phyloP scores from a whole-genome alignment of 2,329 filamentous ascomycete species.

The Epichloe coenophiala region DNA sequence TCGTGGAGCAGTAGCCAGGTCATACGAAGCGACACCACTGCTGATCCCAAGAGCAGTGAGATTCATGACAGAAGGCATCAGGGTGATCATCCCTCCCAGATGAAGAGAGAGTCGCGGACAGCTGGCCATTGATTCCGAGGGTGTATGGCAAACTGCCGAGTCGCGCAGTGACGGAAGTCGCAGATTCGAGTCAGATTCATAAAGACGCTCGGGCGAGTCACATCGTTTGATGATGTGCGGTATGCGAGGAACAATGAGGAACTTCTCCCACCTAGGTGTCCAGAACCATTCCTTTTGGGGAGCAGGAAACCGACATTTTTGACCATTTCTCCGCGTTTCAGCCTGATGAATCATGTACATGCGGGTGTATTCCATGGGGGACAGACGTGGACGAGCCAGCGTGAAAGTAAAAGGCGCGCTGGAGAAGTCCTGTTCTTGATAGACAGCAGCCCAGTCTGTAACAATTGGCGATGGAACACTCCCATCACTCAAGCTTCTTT shows the following conservation, averaged over 20 bases:
- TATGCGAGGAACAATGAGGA: constrained; percentile 22
- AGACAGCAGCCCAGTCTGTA: background rate
- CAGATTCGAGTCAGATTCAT: background rate
- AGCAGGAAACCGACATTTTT: constrained; percentile 14
- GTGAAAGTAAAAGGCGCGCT: background rate
- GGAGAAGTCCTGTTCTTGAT: background rate
- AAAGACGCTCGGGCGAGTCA: background rate
- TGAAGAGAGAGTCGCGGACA: constrained; percentile 21
- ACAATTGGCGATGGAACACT: background rate
- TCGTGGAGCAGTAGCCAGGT: background rate
- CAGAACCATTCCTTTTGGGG: constrained; percentile 20
- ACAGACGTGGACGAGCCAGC: constrained; percentile 16
- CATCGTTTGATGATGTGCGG: constrained; percentile 15
- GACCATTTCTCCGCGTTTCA: constrained; percentile 12
- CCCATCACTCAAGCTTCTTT: background rate
- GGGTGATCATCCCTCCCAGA: constrained; percentile 12
- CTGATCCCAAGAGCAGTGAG: constrained; percentile 3
- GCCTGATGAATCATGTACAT: constrained; percentile 22
- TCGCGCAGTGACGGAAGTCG: constrained; percentile 5
- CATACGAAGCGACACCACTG: background rate
- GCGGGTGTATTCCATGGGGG: constrained; percentile 27
- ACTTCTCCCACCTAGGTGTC: constrained; percentile 22
- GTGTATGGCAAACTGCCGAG: background rate
- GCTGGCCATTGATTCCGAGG: background rate
- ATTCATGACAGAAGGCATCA: constrained; percentile 15